Percentiles rank a stretch among this genome's conserved stretches.
Evolutionary conservation across 129 eudicot species (phyloP).

Genomic region (Centrapalus pauciflorus): DNA sequence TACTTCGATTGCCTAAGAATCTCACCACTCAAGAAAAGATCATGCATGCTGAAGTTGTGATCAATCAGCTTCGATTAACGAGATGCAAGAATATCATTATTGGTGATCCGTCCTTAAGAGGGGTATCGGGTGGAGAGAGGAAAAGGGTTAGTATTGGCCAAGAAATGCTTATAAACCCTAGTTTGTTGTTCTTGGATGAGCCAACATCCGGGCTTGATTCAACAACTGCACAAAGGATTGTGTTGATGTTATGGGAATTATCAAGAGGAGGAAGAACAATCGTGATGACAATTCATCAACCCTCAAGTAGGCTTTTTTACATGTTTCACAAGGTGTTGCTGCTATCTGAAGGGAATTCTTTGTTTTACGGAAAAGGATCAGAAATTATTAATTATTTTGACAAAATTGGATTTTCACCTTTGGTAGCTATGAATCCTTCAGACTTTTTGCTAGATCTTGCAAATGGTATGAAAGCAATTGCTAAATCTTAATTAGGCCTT

Average conservation of each 20-base stretch:
- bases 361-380: constrained; percentile 67
- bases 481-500: background rate
- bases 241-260: constrained; percentile 57
- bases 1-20: constrained; percentile 56
- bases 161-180: constrained; percentile 84
- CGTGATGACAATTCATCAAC: constrained; percentile 90
- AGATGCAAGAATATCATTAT: constrained; percentile 63
- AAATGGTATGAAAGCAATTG: constrained; percentile 41
- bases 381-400: constrained; percentile 57
- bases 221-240: constrained; percentile 79
- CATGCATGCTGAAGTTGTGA: constrained; percentile 50
- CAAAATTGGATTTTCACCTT: constrained; percentile 57
- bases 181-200: constrained; percentile 74
- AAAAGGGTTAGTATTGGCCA: constrained; percentile 92
- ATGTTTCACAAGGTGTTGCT: constrained; percentile 78
- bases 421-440: constrained; percentile 78
- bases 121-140: constrained; percentile 85
- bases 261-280: constrained; percentile 75
- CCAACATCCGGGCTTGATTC: constrained; percentile 95
- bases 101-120: constrained; percentile 54
- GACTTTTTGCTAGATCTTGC: constrained; percentile 88
- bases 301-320: constrained; percentile 75
- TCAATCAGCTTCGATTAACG: constrained; percentile 48
- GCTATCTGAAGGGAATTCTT: constrained; percentile 70
- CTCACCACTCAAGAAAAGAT: constrained; percentile 39